These are phyloP conservation scores for Lactarius tabidus DNA, from an alignment of 768 basidiomycete species.

Conservation along the genomic window DNA sequence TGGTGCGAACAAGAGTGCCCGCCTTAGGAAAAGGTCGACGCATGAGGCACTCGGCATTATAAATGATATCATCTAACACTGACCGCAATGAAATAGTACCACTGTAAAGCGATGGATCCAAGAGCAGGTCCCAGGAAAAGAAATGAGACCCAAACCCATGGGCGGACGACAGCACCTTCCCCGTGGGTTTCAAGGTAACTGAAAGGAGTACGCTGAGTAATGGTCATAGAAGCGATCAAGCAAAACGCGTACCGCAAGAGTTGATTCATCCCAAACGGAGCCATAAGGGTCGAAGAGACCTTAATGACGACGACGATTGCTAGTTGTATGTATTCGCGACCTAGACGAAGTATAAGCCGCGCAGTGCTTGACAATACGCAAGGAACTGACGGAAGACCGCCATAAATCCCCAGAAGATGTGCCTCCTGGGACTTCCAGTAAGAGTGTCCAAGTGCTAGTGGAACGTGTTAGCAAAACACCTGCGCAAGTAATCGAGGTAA, in stretches of 20 bases:
- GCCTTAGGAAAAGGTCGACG: slow-evolving; percentile 27
- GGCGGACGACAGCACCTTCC: slow-evolving; percentile 45
- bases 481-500: not conserved
- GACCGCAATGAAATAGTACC: slow-evolving; percentile 44
- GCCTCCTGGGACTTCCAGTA: slow-evolving; percentile 21
- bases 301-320: slow-evolving; percentile 8
- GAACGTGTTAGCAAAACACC: not conserved
- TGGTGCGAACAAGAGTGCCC: slow-evolving; percentile 38
- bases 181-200: slow-evolving; percentile 61
- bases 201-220: not conserved
- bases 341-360: slow-evolving; percentile 5
- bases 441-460: slow-evolving; percentile 31
- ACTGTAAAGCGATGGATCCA: slow-evolving; percentile 45
- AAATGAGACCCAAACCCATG: slow-evolving; percentile 65
- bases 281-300: slow-evolving; percentile 28
- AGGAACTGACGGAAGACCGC: slow-evolving; percentile 24
- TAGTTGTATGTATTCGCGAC: slow-evolving; percentile 18
- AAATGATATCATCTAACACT: slow-evolving; percentile 6
- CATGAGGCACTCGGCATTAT: not conserved
- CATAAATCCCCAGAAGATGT: slow-evolving; percentile 31
- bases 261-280: slow-evolving; percentile 33
- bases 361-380: not conserved
- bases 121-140: slow-evolving; percentile 47
- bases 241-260: slow-evolving; percentile 31
- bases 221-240: not conserved